Evolutionary conservation across 331 rosid genomes (phyloP), one percentile per base, ranked within the genome.

Genomic region (Stylosanthes scabra): DNA sequence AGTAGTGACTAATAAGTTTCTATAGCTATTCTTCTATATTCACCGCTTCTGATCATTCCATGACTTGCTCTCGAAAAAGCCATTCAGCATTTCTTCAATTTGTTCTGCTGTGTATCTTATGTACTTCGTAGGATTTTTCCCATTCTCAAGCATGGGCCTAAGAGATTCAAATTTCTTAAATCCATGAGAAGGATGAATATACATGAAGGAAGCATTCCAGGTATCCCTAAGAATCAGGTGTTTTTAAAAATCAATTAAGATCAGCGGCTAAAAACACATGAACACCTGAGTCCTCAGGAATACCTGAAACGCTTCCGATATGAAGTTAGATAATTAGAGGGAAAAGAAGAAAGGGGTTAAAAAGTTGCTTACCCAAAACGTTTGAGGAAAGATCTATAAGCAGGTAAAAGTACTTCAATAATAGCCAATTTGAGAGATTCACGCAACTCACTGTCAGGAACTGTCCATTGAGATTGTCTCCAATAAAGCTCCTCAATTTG

Each of bases 401-500:
- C 99, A 60, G 98, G 98, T 78, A 95, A 86, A 54, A 95, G 87
- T 39, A 95, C 97, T 86, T 95, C 98, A 56, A 97, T 97, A 44
- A 95, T 97, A 40, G 98, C 99, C 70, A 95, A 77, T 84, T 97
- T 88, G 37, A 95, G 80, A 34, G 99, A 92, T 87, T 95, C 99
- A 4, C 99, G 90, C 81, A 95, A 68, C 79, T 95, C 99, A 39
- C 91, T 95, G 57, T 95, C 99, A 2, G 97, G 99, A 81, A 95
- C 86, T 27, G 99, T 95, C 98, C 98, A 92, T 72, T 92, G 99
- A 44, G 97, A 90, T 75, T 92, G 99, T 78, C 99, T 88, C 77
- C 86, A 89, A 87, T 95, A 97, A 69, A 90, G 76, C 79, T 92
- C 99, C 66, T 92, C 98, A 81, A 95, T 87, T 70, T 95, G 99